These are phyloP conservation scores for Aureobasidium musti DNA, from an alignment of 2,329 filamentous ascomycete genomes.

Conservation along the genomic window DNA sequence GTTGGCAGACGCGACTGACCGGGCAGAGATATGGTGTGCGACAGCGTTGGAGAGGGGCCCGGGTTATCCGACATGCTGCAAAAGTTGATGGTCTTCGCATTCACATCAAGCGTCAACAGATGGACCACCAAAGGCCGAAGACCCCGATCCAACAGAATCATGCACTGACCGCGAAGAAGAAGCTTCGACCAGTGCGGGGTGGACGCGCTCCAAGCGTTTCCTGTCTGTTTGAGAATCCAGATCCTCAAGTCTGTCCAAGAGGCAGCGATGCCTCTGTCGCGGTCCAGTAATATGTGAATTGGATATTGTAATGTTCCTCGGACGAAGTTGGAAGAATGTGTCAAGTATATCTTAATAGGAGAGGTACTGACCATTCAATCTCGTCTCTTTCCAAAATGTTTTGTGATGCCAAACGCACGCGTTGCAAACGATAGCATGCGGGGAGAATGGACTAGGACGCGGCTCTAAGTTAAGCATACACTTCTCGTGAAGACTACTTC, in stretches of 20 bases:
- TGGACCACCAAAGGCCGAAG: background rate
- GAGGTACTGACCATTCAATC: too few species aligned
- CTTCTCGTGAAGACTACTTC: background rate
- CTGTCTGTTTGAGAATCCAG: background rate
- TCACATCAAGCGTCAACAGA: background rate
- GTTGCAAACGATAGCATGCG: background rate
- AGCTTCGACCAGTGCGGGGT: constrained; percentile 19
- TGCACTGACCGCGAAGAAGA: background rate
- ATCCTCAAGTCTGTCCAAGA: background rate
- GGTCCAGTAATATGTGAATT: background rate
- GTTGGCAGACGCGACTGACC: constrained; percentile 10
- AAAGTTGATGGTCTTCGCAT: background rate
- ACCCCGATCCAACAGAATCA: background rate
- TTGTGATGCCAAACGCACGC: background rate
- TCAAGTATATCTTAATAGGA: too few species aligned
- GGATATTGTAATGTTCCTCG: too few species aligned
- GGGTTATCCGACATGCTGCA: constrained; percentile 15
- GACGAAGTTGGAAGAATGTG: too few species aligned
- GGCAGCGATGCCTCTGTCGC: background rate
- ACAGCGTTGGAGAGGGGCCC: constrained; percentile 7
- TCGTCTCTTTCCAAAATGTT: background rate
- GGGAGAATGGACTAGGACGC: background rate
- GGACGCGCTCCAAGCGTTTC: background rate
- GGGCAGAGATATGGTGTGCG: background rate
- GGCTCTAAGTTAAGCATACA: constrained; percentile 1